Evolutionary conservation across 192 early-diverging fungal species (phyloP).

Genomic region (Coemansia sp.): DNA sequence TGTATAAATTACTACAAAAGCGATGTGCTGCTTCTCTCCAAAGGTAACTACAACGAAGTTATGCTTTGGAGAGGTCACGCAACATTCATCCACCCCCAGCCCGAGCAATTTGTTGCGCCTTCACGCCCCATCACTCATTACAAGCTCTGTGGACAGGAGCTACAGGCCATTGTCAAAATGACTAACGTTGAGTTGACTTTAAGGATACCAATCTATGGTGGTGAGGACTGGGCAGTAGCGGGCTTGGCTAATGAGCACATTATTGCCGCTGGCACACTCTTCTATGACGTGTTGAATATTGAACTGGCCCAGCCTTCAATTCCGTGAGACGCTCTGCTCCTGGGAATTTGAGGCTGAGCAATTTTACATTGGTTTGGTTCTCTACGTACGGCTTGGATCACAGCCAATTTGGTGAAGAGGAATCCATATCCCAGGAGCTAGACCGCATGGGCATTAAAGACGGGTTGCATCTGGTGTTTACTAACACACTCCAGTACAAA

Average conservation of each 20-base stretch:
- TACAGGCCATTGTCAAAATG: slow-evolving; percentile 72
- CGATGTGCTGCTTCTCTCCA: background rate
- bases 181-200: slow-evolving; percentile 64
- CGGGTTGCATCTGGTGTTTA: slow-evolving; percentile 66
- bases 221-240: slow-evolving; percentile 68
- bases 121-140: slow-evolving; percentile 11
- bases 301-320: slow-evolving; percentile 56
- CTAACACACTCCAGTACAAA: slow-evolving; percentile 68
- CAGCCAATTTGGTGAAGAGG: slow-evolving; percentile 12
- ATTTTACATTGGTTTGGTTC: background rate
- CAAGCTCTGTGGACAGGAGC: slow-evolving; percentile 27
- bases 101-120: slow-evolving; percentile 35
- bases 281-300: slow-evolving; percentile 68
- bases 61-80: background rate
- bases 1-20: background rate
- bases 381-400: slow-evolving; percentile 26
- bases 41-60: background rate
- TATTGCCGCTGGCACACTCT: slow-evolving; percentile 68
- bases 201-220: slow-evolving; percentile 56
- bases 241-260: slow-evolving; percentile 69
- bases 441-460: slow-evolving; percentile 48
- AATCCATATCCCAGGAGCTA: slow-evolving; percentile 29
- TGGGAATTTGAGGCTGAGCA: background rate
- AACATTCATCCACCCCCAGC: slow-evolving; percentile 27
- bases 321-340: slow-evolving; percentile 39